Evolutionary conservation across 108 stramenopile genomes (phyloP).

Genomic region (Nitzschia sp.): DNA sequence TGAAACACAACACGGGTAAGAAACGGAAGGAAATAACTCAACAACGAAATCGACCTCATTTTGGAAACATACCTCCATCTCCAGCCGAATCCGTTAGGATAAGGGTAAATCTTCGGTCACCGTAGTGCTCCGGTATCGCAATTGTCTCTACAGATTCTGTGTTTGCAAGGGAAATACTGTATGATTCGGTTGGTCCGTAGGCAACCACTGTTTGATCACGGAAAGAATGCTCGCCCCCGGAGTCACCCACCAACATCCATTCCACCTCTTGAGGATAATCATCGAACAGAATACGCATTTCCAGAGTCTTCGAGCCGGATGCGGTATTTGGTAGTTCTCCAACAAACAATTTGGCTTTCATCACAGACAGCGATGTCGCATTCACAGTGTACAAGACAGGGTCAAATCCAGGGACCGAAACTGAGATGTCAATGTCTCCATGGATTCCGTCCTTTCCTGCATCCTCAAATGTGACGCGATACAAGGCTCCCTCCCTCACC

Average conservation of each 20-base stretch:
- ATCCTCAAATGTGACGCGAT: conserved; percentile 26
- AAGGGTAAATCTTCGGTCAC: conserved; percentile 14
- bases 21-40: no score
- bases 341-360: conserved; percentile 17
- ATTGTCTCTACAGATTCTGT: conserved; percentile 12
- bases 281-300: conserved; percentile 16
- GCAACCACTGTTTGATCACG: conserved; percentile 15
- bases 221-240: background rate
- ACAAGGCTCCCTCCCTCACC: conserved; percentile 21
- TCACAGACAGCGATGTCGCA: background rate
- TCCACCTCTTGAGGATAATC: conserved; percentile 23
- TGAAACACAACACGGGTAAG: background rate
- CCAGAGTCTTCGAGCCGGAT: background rate
- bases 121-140: conserved; percentile 8
- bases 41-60: background rate
- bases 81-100: conserved; percentile 24
- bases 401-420: background rate
- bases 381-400: conserved; percentile 3
- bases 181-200: conserved; percentile 14
- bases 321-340: background rate
- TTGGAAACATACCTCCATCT: conserved; percentile 23
- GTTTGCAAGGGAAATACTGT: background rate
- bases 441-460: conserved; percentile 18
- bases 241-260: conserved; percentile 28
- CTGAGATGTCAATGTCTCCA: conserved; percentile 20